phyloP scores from a whole-genome alignment of 78 protist species.

The Dictyostelium discoideum region dicty_2.7 NC_007088.5:5374001-5374500 shows the following conservation, averaged over 20 bases:
- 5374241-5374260: not conserved
- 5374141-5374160: not conserved
- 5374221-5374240: constrained; percentile 7
- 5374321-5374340: not conserved
- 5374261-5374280: no score
- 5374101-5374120: not conserved
- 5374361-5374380: no score
- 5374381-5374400: not conserved
- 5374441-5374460: not conserved
- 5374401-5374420: not conserved
- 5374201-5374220: not conserved
- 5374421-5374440: not conserved
- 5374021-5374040: not conserved
- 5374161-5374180: no score
- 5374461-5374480: not conserved
- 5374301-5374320: not conserved
- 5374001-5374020: no score
- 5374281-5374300: not conserved
- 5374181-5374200: no score
- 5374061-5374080: not conserved
- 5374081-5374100: not conserved
- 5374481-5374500: not conserved
- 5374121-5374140: not conserved
- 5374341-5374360: not conserved
- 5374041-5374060: not conserved